Evolutionary conservation across 192 early-diverging fungal genomes (phyloP).

Genomic region (Coemansia sp.): DNA sequence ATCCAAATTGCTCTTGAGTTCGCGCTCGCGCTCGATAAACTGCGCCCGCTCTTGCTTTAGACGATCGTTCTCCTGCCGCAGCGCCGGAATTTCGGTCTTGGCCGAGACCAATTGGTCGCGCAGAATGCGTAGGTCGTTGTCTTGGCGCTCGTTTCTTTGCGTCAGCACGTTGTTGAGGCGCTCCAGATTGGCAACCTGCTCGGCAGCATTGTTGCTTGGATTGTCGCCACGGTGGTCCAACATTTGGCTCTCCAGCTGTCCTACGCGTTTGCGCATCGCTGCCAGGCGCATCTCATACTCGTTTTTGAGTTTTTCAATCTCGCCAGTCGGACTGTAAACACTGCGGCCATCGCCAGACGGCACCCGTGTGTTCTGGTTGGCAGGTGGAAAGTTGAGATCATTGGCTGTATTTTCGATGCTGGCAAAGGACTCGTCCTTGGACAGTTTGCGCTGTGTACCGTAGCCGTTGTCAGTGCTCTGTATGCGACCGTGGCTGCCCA

Average conservation of each 20-base stretch:
- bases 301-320: conserved; percentile 52
- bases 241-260: conserved; percentile 66
- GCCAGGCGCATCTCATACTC: conserved; percentile 67
- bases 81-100: conserved; percentile 45
- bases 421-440: conserved; percentile 22
- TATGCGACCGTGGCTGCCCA: conserved; percentile 3
- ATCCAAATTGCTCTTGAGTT: conserved; percentile 57
- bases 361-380: conserved; percentile 2
- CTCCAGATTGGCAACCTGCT: conserved; percentile 53
- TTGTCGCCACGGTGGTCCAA: conserved; percentile 50
- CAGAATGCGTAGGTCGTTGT: conserved; percentile 48
- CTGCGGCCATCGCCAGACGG: conserved; percentile 16
- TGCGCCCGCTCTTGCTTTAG: conserved; percentile 38
- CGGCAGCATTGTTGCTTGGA: conserved; percentile 25
- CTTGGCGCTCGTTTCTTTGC: conserved; percentile 53
- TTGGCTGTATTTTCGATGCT: conserved; percentile 26
- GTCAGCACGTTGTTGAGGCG: conserved; percentile 49
- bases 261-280: conserved; percentile 64
- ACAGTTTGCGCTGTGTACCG: neutral
- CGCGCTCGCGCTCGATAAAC: conserved; percentile 43
- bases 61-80: conserved; percentile 43
- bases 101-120: conserved; percentile 44
- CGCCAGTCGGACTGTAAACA: conserved; percentile 22
- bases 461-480: conserved; percentile 6
- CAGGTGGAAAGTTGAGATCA: conserved; percentile 17